These are phyloP conservation scores for Colletotrichum caudatum DNA, from an alignment of 2,329 filamentous ascomycete species.

Conservation along the genomic window DNA sequence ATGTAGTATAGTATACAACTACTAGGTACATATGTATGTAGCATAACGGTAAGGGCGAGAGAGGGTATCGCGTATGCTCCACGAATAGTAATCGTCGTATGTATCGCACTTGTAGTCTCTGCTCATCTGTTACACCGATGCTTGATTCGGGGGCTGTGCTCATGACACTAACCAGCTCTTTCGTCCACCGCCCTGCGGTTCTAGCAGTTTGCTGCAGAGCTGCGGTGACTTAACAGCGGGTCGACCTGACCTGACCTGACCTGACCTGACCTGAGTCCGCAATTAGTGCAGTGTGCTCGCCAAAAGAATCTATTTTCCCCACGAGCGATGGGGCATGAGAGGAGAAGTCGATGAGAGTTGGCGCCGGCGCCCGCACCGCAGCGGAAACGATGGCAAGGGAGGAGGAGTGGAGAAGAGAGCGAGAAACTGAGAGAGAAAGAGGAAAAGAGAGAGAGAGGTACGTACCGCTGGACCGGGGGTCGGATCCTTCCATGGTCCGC, in stretches of 20 bases:
- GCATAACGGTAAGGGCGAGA: background rate
- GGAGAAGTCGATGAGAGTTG: background rate
- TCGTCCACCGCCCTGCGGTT: constrained; percentile 29
- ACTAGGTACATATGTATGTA: background rate
- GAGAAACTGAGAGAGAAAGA: too few species aligned
- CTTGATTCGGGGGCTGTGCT: constrained; percentile 33
- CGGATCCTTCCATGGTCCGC: constrained; percentile 32
- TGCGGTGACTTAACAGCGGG: constrained; percentile 31
- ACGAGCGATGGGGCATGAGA: background rate
- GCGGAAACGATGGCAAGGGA: background rate
- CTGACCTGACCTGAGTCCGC: background rate
- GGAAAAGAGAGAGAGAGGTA: background rate
- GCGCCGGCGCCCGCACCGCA: constrained; percentile 14
- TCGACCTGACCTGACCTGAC: background rate
- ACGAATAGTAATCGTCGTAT: too few species aligned
- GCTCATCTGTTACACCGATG: constrained; percentile 27
- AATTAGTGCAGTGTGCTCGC: background rate
- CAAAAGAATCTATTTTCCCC: constrained; percentile 6
- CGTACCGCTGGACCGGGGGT: constrained; percentile 27
- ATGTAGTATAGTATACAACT: too few species aligned
- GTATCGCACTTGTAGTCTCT: background rate
- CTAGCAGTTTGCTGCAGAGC: constrained; percentile 16
- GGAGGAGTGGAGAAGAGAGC: background rate
- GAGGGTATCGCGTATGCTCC: background rate
- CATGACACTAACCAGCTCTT: background rate